Percentiles rank a stretch among this genome's conserved stretches.
phyloP scores from a whole-genome alignment of 495 filamentous ascomycete genomes.

The Daldinia loculata region DNA sequence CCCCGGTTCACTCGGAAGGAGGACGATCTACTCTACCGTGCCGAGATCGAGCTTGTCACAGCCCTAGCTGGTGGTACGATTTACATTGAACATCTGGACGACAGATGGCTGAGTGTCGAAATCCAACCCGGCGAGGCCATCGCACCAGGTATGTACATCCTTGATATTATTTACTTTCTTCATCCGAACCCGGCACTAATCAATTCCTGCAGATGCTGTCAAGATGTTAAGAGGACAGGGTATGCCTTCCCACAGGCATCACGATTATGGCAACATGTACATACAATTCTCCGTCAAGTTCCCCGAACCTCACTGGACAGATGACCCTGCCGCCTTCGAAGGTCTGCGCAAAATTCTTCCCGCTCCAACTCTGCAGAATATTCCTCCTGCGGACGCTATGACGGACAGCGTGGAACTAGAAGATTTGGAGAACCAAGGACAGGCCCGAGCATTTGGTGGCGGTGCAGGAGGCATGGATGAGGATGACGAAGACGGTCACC shows the following conservation, averaged over 20 bases:
- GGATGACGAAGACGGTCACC: slow-evolving; percentile 82
- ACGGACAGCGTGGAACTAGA: slow-evolving; percentile 84
- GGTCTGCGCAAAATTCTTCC: slow-evolving; percentile 85
- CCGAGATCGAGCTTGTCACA: slow-evolving; percentile 95
- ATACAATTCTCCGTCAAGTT: slow-evolving; percentile 98
- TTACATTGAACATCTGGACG: slow-evolving; percentile 95
- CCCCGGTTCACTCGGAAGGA: slow-evolving; percentile 92
- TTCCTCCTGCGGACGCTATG: slow-evolving; percentile 83
- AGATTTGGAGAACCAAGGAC: slow-evolving; percentile 76
- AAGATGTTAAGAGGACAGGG: slow-evolving; percentile 97
- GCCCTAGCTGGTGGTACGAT: slow-evolving; percentile 89
- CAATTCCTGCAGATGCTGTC: slow-evolving; percentile 68
- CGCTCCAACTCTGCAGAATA: slow-evolving; percentile 64
- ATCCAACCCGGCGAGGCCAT: slow-evolving; percentile 95
- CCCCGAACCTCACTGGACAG: slow-evolving; percentile 73
- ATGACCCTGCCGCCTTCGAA: slow-evolving; percentile 63
- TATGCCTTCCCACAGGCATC: slow-evolving; percentile 97
- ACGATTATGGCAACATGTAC: slow-evolving; percentile 96
- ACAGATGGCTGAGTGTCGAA: slow-evolving; percentile 91
- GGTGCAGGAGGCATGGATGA: slow-evolving; percentile 74
- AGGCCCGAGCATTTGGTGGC: slow-evolving; percentile 73
- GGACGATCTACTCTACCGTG: slow-evolving; percentile 94
- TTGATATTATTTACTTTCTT: slow-evolving; percentile 26
- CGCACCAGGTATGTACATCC: slow-evolving; percentile 75
- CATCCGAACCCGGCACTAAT: slow-evolving; percentile 17